A percentile compares a stretch with the other conserved stretches of the same genome.
These are phyloP conservation scores for Arabidopsis suecica DNA, from an alignment of 345 rosid species.

Conservation along the genomic window DNA sequence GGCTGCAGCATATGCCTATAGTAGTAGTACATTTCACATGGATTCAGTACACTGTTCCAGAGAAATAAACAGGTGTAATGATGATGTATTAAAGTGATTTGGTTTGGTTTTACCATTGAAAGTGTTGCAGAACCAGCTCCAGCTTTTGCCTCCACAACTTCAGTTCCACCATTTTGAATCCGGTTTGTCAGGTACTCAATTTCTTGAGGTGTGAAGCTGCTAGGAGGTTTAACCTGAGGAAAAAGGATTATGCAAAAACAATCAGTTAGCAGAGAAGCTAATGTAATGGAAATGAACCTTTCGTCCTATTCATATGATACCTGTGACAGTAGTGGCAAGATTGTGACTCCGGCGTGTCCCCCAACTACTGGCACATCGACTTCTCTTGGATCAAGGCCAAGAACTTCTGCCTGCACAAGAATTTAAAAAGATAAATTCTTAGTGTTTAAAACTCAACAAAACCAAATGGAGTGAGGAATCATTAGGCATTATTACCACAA, in stretches of 20 bases:
- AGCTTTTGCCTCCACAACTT: conserved; percentile 92
- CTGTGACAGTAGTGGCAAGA: conserved; percentile 95
- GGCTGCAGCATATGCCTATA: conserved; percentile 84
- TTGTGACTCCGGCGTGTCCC: conserved; percentile 95
- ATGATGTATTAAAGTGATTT: conserved; percentile 5
- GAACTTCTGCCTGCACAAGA: conserved; percentile 83
- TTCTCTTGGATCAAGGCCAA: conserved; percentile 95
- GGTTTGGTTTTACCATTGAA: conserved; percentile 65
- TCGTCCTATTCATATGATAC: conserved; percentile 29
- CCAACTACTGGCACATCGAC: conserved; percentile 97
- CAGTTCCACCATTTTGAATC: conserved; percentile 87
- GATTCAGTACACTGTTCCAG: neutral
- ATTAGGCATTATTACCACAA: conserved; percentile 56
- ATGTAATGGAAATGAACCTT: neutral
- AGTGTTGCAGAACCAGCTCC: conserved; percentile 86
- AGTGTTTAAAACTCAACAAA: conserved; percentile 7
- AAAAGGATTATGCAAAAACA: neutral
- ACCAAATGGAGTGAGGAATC: conserved; percentile 12
- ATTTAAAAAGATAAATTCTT: conserved; percentile 9
- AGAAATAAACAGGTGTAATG: neutral
- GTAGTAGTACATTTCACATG: neutral
- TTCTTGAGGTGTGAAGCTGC: conserved; percentile 70
- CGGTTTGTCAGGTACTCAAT: conserved; percentile 72
- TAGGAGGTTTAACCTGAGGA: conserved; percentile 71
- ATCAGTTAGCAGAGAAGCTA: conserved; percentile 4